phyloP scores from a whole-genome alignment of 495 filamentous ascomycete species.

The Penicillium pulvis region DNA sequence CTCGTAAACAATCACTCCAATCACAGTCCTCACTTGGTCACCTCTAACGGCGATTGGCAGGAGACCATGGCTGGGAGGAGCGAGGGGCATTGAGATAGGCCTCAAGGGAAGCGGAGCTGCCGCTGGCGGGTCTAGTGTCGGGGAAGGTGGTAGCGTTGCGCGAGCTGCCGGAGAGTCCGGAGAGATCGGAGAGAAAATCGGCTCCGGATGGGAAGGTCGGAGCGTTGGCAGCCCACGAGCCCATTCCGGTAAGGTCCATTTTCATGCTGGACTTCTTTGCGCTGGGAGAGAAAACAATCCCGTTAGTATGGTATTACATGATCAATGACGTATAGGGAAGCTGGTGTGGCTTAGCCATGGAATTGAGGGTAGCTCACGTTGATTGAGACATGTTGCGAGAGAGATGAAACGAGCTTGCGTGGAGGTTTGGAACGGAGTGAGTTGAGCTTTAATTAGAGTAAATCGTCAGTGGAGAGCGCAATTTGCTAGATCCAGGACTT shows the following conservation, averaged over 20 bases:
- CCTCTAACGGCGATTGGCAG: background rate
- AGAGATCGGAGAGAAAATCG: background rate
- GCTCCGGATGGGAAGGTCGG: background rate
- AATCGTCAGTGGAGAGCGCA: too few species aligned
- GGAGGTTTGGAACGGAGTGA: background rate
- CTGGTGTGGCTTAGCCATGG: background rate
- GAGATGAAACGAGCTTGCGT: background rate
- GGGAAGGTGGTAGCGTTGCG: background rate
- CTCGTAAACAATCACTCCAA: background rate
- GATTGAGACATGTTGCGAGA: background rate
- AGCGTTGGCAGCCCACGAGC: background rate
- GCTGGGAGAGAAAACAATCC: background rate
- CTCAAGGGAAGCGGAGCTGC: background rate
- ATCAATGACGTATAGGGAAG: too few species aligned
- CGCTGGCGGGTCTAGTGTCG: background rate
- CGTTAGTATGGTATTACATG: background rate
- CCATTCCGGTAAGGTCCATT: background rate
- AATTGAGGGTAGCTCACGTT: background rate
- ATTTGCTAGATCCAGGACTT: too few species aligned
- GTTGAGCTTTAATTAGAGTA: too few species aligned
- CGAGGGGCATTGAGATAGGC: conserved; percentile 2
- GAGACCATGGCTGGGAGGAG: conserved; percentile 7
- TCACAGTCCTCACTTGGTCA: background rate
- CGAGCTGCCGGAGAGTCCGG: background rate
- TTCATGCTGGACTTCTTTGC: background rate